Percentiles rank a stretch among this genome's conserved stretches.
phyloP scores from a whole-genome alignment of 2,329 filamentous ascomycete genomes.

The Claviceps sp. region DNA sequence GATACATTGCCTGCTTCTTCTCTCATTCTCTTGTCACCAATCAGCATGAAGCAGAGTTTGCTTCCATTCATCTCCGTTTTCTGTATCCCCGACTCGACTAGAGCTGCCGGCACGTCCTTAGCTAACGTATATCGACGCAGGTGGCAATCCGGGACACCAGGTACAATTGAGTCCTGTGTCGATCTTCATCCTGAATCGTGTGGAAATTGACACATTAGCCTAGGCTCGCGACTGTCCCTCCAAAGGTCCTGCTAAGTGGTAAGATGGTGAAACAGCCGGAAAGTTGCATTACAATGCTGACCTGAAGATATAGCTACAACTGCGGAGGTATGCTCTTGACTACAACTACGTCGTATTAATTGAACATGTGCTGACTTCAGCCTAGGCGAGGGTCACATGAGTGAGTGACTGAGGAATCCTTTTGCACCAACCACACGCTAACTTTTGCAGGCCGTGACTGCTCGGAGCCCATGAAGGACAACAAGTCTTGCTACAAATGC shows the following conservation, averaged over 20 bases:
- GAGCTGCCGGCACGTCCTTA: not conserved
- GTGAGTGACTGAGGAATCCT: slow-evolving; percentile 33
- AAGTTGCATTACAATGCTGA: slow-evolving; percentile 9
- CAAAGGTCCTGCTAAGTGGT: slow-evolving; percentile 74
- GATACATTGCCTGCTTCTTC: not conserved
- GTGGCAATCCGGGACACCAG: slow-evolving; percentile 63
- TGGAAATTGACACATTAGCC: slow-evolving; percentile 9
- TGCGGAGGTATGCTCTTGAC: slow-evolving; percentile 51
- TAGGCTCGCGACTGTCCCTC: slow-evolving; percentile 78
- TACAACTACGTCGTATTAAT: not conserved
- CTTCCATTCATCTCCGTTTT: not conserved
- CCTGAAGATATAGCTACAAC: slow-evolving; percentile 52
- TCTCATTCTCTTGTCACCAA: not conserved
- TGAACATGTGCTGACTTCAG: slow-evolving; percentile 12
- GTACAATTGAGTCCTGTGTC: slow-evolving; percentile 33
- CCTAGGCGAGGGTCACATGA: slow-evolving; percentile 58
- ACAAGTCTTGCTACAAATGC: slow-evolving; percentile 64
- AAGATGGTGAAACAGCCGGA: slow-evolving; percentile 19
- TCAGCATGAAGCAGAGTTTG: not conserved
- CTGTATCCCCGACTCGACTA: not conserved
- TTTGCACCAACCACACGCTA: not conserved
- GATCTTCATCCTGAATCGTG: not conserved
- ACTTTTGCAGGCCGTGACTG: slow-evolving; percentile 66
- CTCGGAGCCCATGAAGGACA: slow-evolving; percentile 78
- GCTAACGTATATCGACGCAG: slow-evolving; percentile 25